Evolutionary conservation across 768 basidiomycete species (phyloP).

Genomic region (Albatrellus ellisii): DNA sequence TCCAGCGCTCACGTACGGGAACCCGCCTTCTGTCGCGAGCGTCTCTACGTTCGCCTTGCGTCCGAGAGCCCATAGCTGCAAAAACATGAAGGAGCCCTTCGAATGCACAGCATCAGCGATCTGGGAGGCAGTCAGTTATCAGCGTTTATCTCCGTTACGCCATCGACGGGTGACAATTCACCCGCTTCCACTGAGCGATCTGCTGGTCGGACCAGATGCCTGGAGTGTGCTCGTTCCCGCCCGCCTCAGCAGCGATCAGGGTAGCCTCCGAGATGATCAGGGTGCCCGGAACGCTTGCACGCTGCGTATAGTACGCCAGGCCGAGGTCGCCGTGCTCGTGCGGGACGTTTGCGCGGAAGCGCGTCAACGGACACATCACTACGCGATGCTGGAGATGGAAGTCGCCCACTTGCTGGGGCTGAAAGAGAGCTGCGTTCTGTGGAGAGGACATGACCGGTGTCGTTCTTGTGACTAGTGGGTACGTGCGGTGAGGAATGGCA

Average conservation of each 20-base stretch:
- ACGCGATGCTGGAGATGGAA: neutral
- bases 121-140: conserved; percentile 18
- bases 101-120: conserved; percentile 44
- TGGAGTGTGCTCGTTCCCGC: neutral
- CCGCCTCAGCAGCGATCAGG: neutral
- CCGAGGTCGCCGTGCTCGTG: neutral
- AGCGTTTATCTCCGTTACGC: neutral
- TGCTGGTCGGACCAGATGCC: conserved; percentile 1
- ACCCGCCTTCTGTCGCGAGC: neutral
- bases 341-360: neutral
- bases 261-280: conserved; percentile 1
- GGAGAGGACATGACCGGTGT: too few relatives aligned
- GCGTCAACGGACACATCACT: neutral
- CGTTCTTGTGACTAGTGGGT: too few relatives aligned
- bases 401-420: neutral
- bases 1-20: neutral
- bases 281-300: conserved; percentile 1
- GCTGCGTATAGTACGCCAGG: neutral
- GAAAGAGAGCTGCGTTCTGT: too few relatives aligned
- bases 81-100: conserved; percentile 34
- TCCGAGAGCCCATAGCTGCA: conserved; percentile 46
- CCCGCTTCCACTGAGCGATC: conserved; percentile 1
- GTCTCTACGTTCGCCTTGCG: conserved; percentile 15
- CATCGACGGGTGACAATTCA: neutral
- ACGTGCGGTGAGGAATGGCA: too few relatives aligned